These are phyloP conservation scores for Aphanoascus verrucosus DNA, from an alignment of 2,329 filamentous ascomycete genomes.

Conservation along the genomic window DNA sequence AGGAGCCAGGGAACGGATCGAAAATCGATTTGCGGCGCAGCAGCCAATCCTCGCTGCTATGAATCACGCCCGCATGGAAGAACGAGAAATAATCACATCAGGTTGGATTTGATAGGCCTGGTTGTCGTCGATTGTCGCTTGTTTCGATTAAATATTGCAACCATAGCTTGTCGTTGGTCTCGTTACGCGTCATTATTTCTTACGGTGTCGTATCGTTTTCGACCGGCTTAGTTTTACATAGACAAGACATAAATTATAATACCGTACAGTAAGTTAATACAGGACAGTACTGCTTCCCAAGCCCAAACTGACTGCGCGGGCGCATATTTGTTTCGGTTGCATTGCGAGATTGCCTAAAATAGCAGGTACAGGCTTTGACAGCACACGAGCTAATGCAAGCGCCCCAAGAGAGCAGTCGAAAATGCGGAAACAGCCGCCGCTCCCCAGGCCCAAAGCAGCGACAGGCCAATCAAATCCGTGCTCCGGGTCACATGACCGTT, in stretches of 20 bases:
- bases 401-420: conserved; percentile 7
- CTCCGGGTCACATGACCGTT: conserved; percentile 12
- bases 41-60: neutral
- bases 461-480: neutral
- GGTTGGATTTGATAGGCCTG: neutral
- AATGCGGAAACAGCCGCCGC: conserved; percentile 6
- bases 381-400: conserved; percentile 2
- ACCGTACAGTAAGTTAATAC: too few species aligned
- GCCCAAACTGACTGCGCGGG: neutral
- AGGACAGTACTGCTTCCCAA: too few species aligned
- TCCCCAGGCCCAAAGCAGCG: neutral
- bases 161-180: neutral
- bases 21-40: neutral
- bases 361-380: neutral
- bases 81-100: neutral
- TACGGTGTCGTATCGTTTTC: too few species aligned
- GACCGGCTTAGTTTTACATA: neutral
- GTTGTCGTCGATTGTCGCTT: neutral
- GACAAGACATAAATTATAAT: neutral
- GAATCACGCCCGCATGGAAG: neutral
- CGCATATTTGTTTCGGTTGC: too few species aligned
- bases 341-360: neutral
- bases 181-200: too few species aligned
- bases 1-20: too few species aligned
- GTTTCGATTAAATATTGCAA: neutral